Evolutionary conservation across 768 basidiomycete species (phyloP), one percentile per base, ranked within the genome.

Genomic region (Rhizopogon salebrosus): DNA sequence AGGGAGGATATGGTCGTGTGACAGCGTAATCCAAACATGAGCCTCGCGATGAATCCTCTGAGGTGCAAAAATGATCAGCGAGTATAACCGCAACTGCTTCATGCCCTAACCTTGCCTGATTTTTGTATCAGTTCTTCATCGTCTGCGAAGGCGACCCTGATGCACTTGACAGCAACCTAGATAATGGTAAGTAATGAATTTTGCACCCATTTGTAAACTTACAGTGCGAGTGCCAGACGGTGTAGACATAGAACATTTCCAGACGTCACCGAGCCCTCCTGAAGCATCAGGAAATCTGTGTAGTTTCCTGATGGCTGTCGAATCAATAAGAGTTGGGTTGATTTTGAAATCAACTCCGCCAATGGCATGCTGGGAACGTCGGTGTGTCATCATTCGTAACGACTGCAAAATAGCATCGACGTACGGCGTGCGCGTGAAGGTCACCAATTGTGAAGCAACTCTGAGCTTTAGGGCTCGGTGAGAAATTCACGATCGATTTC

Each of bases 31-130:
- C n/a, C n/a, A n/a, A n/a, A n/a, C n/a, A n/a, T n/a, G n/a, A n/a
- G n/a, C n/a, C n/a, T n/a, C n/a, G 13, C 60, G 57, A 34, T 54
- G 59, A 40, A 69, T 64, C 50, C 55, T 55, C 68, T 69, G 38
- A 36, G 9, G 45, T 43, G 59, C 60, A 54, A 23, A 35, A 54
- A 31, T 9, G 8, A 8, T 31, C 29, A 31, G 29, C 29, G 24
- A 27, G 10, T 11, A 13, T 3, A 29, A 42, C 11, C 13, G 38
- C 10, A 31, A 55, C n/a, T n/a, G n/a, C n/a, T n/a, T n/a, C n/a
- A n/a, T n/a, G n/a, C n/a, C n/a, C n/a, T n/a, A n/a, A n/a, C 54
- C 5, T 41, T 24, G 18, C 37, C 26, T 36, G 45, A 38, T 27
- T 22, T 16, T 5, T 24, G 24, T 6, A 23, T 6, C 2, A 34